A percentile compares a stretch with the other conserved stretches of the same genome.
Conservation (phyloP, 208 protist species). For the Trypanosoma mega region DNA sequence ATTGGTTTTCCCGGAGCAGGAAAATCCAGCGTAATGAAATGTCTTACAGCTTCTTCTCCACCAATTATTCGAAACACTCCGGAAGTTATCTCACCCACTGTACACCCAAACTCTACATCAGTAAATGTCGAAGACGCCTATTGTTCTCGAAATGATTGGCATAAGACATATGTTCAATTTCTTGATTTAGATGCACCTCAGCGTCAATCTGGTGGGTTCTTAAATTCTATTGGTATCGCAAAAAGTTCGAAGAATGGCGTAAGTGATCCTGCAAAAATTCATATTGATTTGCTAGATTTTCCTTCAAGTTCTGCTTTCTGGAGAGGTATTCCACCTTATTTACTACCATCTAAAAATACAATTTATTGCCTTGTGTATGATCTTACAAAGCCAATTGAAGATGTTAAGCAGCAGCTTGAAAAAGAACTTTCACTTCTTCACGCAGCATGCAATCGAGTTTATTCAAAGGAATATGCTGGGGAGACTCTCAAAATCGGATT, state of each 20-base stretch:
- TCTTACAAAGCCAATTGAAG: slow-evolving; percentile 28
- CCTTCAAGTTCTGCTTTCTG: slow-evolving; percentile 21
- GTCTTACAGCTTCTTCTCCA: slow-evolving; percentile 13
- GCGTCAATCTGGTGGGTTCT: slow-evolving; percentile 21
- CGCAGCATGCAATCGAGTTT: slow-evolving; percentile 22
- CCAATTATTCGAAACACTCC: slow-evolving; percentile 27
- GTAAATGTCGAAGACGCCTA: slow-evolving; percentile 24
- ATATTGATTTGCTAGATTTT: slow-evolving; percentile 30
- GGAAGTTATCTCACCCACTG: slow-evolving; percentile 27
- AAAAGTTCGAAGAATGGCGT: slow-evolving; percentile 25
- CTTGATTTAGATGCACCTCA: slow-evolving; percentile 25
- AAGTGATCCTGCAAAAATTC: slow-evolving; percentile 26
- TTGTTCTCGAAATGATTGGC: slow-evolving; percentile 21
- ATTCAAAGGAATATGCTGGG: slow-evolving; percentile 23
- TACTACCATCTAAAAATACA: slow-evolving; percentile 25
- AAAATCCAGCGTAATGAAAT: slow-evolving; percentile 26
- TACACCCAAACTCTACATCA: slow-evolving; percentile 20
- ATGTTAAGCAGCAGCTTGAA: slow-evolving; percentile 25
- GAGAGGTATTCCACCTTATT: slow-evolving; percentile 19
- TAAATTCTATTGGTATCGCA: slow-evolving; percentile 23
- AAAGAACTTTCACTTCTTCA: slow-evolving; percentile 27
- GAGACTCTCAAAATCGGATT: slow-evolving; percentile 24
- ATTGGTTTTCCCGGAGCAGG: slow-evolving; percentile 19
- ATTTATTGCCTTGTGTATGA: slow-evolving; percentile 29
- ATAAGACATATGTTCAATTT: slow-evolving; percentile 30